phyloP scores from a whole-genome alignment of 106 monocot species.

The Dioscorea zingiberensis region DNA sequence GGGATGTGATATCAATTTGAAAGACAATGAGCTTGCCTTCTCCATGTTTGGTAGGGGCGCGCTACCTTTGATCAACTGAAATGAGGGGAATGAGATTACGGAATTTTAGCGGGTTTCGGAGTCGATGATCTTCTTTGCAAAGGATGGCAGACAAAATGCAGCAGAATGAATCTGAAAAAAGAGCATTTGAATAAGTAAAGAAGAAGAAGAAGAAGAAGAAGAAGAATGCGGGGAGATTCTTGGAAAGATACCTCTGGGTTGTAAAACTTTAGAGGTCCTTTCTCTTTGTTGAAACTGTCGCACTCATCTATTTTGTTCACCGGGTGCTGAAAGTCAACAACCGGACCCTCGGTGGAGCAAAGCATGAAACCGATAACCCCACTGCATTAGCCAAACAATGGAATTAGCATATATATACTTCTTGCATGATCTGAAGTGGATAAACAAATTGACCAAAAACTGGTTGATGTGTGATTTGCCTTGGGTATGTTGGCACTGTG shows the following conservation, averaged over 20 bases:
- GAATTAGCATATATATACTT: too few species aligned
- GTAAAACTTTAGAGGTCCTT: constrained; percentile 81
- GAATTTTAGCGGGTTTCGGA: constrained; percentile 24
- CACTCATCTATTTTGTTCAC: constrained; percentile 59
- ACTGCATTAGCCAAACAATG: constrained; percentile 29
- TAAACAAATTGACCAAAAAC: not conserved
- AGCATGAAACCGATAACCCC: constrained; percentile 99
- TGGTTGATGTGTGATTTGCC: constrained; percentile 33
- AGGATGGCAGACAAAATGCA: constrained; percentile 86
- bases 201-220: too few species aligned
- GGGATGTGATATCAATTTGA: too few species aligned
- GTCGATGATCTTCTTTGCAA: constrained; percentile 74
- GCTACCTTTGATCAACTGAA: too few species aligned
- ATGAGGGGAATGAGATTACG: too few species aligned
- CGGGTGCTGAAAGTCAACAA: constrained; percentile 68
- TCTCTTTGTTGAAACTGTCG: constrained; percentile 26
- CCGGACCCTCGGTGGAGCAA: constrained; percentile 89
- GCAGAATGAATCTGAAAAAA: constrained; percentile 78
- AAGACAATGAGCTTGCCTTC: too few species aligned
- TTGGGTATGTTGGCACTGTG: constrained; percentile 92
- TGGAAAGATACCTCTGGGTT: constrained; percentile 50
- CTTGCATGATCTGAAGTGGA: not conserved
- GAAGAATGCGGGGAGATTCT: not conserved
- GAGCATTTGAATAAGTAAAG: not conserved
- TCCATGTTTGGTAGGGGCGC: too few species aligned